Conservation (phyloP, 441 rosid genomes). For the Pelargonium myrrhifolium region DNA sequence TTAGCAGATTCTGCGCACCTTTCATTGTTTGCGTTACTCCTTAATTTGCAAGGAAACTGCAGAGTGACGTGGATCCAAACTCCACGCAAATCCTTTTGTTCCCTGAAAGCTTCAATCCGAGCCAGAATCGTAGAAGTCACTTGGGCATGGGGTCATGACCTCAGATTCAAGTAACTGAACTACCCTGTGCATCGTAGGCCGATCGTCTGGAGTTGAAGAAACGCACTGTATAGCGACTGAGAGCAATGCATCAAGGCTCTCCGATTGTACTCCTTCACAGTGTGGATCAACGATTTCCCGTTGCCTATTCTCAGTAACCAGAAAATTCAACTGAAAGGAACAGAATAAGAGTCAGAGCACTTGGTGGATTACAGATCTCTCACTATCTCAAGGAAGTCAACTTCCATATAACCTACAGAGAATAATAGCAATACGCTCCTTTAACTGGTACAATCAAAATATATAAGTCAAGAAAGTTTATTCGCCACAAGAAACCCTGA, state of each 20-base stretch:
- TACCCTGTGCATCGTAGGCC: conserved; percentile 97
- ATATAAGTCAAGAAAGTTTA: too few species aligned
- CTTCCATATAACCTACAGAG: too few species aligned
- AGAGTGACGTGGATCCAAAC: not conserved
- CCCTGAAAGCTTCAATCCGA: conserved; percentile 36
- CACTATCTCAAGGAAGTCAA: too few species aligned
- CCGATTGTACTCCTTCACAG: conserved; percentile 76
- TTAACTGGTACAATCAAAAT: too few species aligned
- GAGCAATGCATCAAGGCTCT: conserved; percentile 79
- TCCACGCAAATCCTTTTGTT: not conserved
- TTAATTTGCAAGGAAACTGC: too few species aligned
- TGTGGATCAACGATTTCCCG: conserved; percentile 68
- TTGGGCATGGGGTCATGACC: conserved; percentile 98
- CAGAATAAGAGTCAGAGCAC: conserved; percentile 1
- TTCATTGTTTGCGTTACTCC: too few species aligned
- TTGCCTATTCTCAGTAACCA: conserved; percentile 54
- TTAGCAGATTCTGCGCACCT: not conserved
- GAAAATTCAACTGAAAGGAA: conserved; percentile 66
- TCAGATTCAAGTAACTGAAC: conserved; percentile 88
- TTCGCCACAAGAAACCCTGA: too few species aligned
- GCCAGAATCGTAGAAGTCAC: conserved; percentile 84
- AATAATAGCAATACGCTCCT: too few species aligned
- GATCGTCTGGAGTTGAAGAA: conserved; percentile 71
- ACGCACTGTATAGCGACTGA: conserved; percentile 84
- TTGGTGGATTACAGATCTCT: not conserved